A percentile compares a stretch with the other conserved stretches of the same genome.
phyloP scores from a whole-genome alignment of 2,329 filamentous ascomycete genomes.

The Cladophialophora chaetospira region DNA sequence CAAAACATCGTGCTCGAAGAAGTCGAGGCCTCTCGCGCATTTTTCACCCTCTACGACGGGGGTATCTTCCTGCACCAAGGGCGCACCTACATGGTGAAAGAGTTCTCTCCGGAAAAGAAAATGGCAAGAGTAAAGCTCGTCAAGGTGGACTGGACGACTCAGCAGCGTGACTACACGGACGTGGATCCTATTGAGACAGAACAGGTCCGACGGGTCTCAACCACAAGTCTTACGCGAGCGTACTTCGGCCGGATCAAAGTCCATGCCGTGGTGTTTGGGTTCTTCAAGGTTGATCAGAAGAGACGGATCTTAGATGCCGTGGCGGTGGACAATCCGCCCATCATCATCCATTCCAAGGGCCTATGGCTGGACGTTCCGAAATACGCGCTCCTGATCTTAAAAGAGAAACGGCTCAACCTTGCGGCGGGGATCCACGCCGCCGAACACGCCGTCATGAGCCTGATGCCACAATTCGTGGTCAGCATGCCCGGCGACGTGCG shows the following conservation, averaged over 20 bases:
- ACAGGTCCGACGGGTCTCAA: constrained; percentile 71
- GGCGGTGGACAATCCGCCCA: constrained; percentile 88
- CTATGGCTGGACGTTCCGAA: constrained; percentile 95
- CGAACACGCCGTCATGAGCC: constrained; percentile 82
- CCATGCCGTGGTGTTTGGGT: constrained; percentile 86
- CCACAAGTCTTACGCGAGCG: constrained; percentile 63
- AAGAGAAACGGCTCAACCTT: constrained; percentile 71
- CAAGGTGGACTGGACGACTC: constrained; percentile 91
- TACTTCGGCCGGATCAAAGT: constrained; percentile 88
- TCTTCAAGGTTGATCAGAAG: constrained; percentile 92
- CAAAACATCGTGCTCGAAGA: constrained; percentile 88
- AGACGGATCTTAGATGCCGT: constrained; percentile 87
- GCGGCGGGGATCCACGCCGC: constrained; percentile 92
- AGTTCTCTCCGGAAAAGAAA: constrained; percentile 77
- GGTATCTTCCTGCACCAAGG: constrained; percentile 97
- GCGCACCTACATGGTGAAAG: constrained; percentile 86
- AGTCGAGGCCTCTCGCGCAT: constrained; percentile 91
- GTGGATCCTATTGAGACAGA: constrained; percentile 93
- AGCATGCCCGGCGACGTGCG: constrained; percentile 87
- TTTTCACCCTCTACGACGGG: constrained; percentile 94
- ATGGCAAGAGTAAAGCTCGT: constrained; percentile 88
- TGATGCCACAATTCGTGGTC: constrained; percentile 90
- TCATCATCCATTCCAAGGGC: constrained; percentile 80
- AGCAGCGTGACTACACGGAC: constrained; percentile 90
- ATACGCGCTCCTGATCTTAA: constrained; percentile 74